Base-by-base conservation (phyloP, 176 grass and related monocot genomes). In the Aegilops sharonensis region DNA sequence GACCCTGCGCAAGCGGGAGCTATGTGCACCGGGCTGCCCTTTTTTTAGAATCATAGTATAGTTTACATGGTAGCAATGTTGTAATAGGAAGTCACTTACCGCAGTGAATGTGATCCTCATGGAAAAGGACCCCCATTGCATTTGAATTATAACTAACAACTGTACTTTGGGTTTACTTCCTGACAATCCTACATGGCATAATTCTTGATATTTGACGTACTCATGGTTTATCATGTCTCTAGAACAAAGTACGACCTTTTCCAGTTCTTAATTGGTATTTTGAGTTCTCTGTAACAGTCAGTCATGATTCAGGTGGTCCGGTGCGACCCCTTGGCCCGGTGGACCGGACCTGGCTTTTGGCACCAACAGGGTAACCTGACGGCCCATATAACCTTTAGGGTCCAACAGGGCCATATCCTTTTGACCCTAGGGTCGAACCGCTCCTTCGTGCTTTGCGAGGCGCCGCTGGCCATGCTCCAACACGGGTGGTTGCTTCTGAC, bases 11-110 rank as follows among this genome's bases (percentile, higher is more conserved):
- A 48, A 48, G 45, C 45, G 45, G 45, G 45, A 48, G 45, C 45
- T 48, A 13, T 48, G 45, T 48, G 45, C 45, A 14, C 12, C 45
- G 12, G 12, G 45, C 45, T 47, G 45, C 12, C 45, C 45, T 48
- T 48, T 48, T 48, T 48, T 48, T 68, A 85, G 25, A 75, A 45
- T 79, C 9, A 29, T 63, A 65, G 29, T 81, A 73, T 37, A 76
- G 43, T 87, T 75, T 87, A 39, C 67, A 17, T 39, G n/a, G 59
- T 82, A 76, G 35, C 62, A 31, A 32, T 77, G 13, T 56, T 32
- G 45, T 56, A 80, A 61, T 72, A 75, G 54, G 36, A 66, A 8
- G 70, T 42, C 34, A 20, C 34, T 81, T 66, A 24, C 85, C 57
- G 34, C 34, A 67, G 60, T 21, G 30, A 79, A 14, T 14, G 47